phyloP scores from a whole-genome alignment of 768 basidiomycete species.

The Macrocybe gigantea region DNA sequence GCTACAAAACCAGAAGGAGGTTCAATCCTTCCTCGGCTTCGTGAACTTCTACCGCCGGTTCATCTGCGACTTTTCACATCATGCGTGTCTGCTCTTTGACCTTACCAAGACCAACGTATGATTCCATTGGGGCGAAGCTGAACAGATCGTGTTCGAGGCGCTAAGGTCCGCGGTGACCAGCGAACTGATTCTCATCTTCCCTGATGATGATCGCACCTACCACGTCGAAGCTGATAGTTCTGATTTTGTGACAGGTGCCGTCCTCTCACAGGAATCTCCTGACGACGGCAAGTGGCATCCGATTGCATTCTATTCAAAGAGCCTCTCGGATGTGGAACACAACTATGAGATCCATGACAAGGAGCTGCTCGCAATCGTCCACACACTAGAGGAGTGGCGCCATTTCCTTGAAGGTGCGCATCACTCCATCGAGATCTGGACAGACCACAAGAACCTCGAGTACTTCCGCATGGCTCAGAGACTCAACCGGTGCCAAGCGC shows the following conservation, averaged over 20 bases:
- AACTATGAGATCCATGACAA: constrained; percentile 14
- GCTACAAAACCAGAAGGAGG: constrained; percentile 21
- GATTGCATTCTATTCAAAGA: constrained; percentile 6
- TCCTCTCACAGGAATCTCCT: constrained; percentile 4
- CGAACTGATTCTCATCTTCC: constrained; percentile 18
- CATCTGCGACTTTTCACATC: constrained; percentile 22
- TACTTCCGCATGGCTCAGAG: not conserved
- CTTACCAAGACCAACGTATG: constrained; percentile 18
- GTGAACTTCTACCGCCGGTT: constrained; percentile 31
- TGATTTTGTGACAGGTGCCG: constrained; percentile 6
- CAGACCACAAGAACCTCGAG: constrained; percentile 10
- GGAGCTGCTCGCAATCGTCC: constrained; percentile 13
- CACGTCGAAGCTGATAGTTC: constrained; percentile 7
- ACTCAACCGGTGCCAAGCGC: constrained; percentile 1
- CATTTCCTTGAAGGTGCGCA: constrained; percentile 9
- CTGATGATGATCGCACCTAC: not conserved
- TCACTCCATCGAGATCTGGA: constrained; percentile 5
- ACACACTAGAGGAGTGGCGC: constrained; percentile 1
- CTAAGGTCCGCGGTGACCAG: constrained; percentile 20
- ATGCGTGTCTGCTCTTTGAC: constrained; percentile 19
- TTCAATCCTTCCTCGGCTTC: constrained; percentile 38
- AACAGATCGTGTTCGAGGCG: constrained; percentile 16
- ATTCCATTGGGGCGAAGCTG: constrained; percentile 9
- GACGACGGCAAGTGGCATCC: constrained; percentile 2
- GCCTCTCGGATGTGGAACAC: constrained; percentile 2